phyloP scores from a whole-genome alignment of 768 basidiomycete genomes.

The Russula sp. region DNA sequence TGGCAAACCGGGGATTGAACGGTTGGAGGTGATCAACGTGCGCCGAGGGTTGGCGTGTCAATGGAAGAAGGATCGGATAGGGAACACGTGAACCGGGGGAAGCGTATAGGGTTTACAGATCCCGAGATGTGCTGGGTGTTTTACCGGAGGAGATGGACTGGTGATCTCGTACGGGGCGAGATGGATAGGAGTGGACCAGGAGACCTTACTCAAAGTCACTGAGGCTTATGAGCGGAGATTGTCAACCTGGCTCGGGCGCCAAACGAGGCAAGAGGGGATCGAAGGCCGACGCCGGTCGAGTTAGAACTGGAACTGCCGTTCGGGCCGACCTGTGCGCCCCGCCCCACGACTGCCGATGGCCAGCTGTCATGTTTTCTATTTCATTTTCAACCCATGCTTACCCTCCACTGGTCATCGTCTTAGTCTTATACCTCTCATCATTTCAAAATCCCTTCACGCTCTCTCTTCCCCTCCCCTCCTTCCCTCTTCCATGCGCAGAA shows the following conservation, averaged over 20 bases:
- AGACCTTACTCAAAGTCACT: conserved; percentile 53
- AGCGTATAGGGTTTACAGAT: conserved; percentile 59
- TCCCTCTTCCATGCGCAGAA: conserved; percentile 52
- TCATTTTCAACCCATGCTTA: conserved; percentile 12
- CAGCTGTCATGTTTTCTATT: not conserved
- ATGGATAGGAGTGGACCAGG: conserved; percentile 54
- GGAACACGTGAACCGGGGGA: conserved; percentile 51
- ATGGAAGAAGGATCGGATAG: conserved; percentile 17
- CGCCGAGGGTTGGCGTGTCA: conserved; percentile 17
- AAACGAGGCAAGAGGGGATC: conserved; percentile 12
- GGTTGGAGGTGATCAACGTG: conserved; percentile 9
- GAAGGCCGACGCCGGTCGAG: not conserved
- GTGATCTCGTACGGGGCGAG: conserved; percentile 52
- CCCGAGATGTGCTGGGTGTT: conserved; percentile 63
- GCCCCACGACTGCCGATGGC: not conserved
- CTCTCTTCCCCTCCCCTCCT: not conserved
- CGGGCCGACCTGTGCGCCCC: conserved; percentile 10
- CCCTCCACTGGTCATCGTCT: conserved; percentile 14
- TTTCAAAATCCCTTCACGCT: not conserved
- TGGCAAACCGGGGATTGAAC: conserved; percentile 6
- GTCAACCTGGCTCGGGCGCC: conserved; percentile 45
- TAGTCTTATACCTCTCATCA: not conserved
- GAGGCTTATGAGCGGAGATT: conserved; percentile 67
- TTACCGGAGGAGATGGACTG: conserved; percentile 49
- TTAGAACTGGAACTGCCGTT: not conserved